Conservation (phyloP, 1,284 basidiomycete genomes). For the Apiotrichum laibachii region DNA sequence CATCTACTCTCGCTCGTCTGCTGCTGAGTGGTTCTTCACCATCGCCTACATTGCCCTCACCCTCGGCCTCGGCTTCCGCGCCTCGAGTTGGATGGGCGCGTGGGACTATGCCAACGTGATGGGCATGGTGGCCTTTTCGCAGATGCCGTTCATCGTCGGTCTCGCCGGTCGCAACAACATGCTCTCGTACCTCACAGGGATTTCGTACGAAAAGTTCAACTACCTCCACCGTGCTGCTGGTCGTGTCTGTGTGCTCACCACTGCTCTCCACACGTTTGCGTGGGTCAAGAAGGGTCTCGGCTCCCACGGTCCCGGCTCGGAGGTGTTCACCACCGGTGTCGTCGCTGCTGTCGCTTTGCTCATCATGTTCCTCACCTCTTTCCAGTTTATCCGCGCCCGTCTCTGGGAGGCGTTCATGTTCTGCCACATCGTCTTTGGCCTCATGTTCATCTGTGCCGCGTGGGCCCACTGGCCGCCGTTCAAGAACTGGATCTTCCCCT, state of each 20-base stretch:
- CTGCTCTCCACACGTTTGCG: constrained; percentile 36
- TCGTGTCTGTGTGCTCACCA: constrained; percentile 29
- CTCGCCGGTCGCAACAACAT: constrained; percentile 66
- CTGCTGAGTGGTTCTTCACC: constrained; percentile 6
- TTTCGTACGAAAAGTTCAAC: constrained; percentile 59
- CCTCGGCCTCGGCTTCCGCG: constrained; percentile 5
- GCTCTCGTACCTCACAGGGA: constrained; percentile 62
- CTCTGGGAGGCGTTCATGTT: constrained; percentile 9
- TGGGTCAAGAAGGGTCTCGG: constrained; percentile 14
- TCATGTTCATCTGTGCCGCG: constrained; percentile 1
- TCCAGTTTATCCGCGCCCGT: constrained; percentile 1
- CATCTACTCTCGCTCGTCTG: not conserved
- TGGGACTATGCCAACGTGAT: constrained; percentile 12
- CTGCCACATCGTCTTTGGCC: constrained; percentile 6
- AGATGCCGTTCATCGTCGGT: constrained; percentile 61
- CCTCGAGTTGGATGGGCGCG: not conserved
- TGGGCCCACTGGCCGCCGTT: constrained; percentile 4
- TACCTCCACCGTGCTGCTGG: constrained; percentile 42
- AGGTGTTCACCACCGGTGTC: not conserved
- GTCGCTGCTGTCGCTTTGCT: not conserved
- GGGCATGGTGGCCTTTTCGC: constrained; percentile 29
- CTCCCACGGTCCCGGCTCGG: not conserved
- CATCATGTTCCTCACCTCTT: constrained; percentile 5
- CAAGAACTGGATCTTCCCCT: not conserved
- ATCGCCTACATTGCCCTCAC: constrained; percentile 5